A percentile compares a stretch with the other conserved stretches of the same genome.
phyloP scores from a whole-genome alignment of 495 filamentous ascomycete genomes.

The Daldinia caldariorum region DNA sequence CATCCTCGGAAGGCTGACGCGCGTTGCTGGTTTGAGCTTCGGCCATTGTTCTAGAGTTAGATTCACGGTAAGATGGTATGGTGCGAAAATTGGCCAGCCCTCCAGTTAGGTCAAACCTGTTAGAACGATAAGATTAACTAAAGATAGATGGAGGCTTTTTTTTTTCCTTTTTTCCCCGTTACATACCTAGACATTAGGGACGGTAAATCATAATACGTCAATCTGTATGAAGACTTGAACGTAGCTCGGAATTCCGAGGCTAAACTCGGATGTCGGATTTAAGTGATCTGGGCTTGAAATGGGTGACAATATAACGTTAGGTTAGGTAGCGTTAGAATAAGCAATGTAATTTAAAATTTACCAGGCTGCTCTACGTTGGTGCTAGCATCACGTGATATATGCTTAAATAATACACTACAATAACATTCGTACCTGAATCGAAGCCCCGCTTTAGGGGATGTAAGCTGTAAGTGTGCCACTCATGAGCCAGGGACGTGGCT shows the following conservation, averaged over 20 bases:
- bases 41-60: constrained; percentile 24
- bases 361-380: no score
- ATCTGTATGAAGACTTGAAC: background rate
- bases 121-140: constrained; percentile 39
- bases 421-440: no score
- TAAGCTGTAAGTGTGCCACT: no score
- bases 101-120: constrained; percentile 18
- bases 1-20: constrained; percentile 32
- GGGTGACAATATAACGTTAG: background rate
- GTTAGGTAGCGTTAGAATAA: background rate
- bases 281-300: background rate
- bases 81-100: constrained; percentile 29
- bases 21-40: constrained; percentile 28
- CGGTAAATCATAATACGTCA: constrained; percentile 7
- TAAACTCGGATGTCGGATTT: constrained; percentile 19
- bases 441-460: no score
- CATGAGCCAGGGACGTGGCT: no score
- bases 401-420: no score
- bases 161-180: constrained; percentile 1
- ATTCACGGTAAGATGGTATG: constrained; percentile 25
- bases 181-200: constrained; percentile 35
- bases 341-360: background rate
- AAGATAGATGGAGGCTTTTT: background rate
- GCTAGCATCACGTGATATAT: no score
- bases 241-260: constrained; percentile 36